Evolutionary conservation across 371 early-diverging fungal species (phyloP), one percentile per base, ranked within the genome.

Genomic region (Mucor ambiguus): DNA sequence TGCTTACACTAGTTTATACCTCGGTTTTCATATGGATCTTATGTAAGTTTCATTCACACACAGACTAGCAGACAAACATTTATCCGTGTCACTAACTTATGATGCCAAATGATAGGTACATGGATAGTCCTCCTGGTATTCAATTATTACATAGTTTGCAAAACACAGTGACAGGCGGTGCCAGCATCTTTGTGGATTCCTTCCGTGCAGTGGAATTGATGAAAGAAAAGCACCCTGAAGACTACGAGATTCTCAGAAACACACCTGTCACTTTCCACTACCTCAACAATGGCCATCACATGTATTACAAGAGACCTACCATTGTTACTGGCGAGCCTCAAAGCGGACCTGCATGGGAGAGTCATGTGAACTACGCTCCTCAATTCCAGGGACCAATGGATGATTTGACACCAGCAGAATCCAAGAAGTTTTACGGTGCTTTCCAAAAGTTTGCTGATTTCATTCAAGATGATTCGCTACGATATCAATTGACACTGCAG

Each of bases 11-110:
- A 81, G 83, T 63, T 75, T 95, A 32, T 87, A 89, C 67, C 84
- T 96, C 16, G 95, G 93, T 2, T 86, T 93, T 61, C 96, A 96
- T 73, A 95, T 95, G 96, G 96, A 96, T 84, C 80, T 96, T 58
- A 80, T 95, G 95, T 93, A 85, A 78, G 86, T 69, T 8, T 22
- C 60, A 64, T 52, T 58, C 18, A 60, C 24, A 43, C 29, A 41
- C 43, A 33, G 9, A 33, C 9, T n/a, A n/a, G n/a, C n/a, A n/a
- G n/a, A n/a, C n/a, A n/a, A 69, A 46, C 11, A 10, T 37, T 16
- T 18, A 28, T 35, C 41, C 54, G 33, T 49, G n/a, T 32, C 22
- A 43, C 32, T 67, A 30, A 58, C 20, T 0, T 12, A 35, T 54
- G 9, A 33, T 37, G 18, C 33, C 20, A 35, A 52, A 32, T 26